Conservation (phyloP, 140 eudicot genomes). For the Oenanthe javanica region DNA sequence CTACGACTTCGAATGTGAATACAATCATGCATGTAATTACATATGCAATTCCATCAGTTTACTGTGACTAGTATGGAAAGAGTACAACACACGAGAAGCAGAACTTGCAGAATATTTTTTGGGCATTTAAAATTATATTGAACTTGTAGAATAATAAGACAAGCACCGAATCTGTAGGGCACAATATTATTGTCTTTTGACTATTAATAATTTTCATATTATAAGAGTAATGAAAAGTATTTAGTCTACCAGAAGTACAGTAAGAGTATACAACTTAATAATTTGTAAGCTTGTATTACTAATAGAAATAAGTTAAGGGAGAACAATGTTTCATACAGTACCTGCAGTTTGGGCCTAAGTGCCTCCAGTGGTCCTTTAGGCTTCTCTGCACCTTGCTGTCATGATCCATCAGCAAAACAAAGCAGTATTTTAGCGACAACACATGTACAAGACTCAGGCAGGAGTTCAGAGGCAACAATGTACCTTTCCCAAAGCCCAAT, state of each 20-base stretch:
- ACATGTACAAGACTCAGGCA: conserved; percentile 9
- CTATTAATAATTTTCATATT: not conserved
- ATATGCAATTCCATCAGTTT: not conserved
- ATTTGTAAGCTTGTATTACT: too few relatives aligned
- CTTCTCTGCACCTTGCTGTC: conserved; percentile 93
- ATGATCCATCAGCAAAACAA: conserved; percentile 6
- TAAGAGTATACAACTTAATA: not conserved
- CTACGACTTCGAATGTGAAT: not conserved
- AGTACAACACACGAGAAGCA: not conserved
- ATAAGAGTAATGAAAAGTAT: not conserved
- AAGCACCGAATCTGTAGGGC: not conserved
- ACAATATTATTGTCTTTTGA: not conserved
- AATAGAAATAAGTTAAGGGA: not conserved
- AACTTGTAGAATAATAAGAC: not conserved
- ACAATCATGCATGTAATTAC: not conserved
- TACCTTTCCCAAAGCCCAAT: conserved; percentile 99
- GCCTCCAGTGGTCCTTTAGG: conserved; percentile 99
- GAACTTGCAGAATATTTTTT: not conserved
- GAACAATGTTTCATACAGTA: conserved; percentile 14
- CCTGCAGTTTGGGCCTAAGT: conserved; percentile 95
- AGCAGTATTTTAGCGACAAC: not conserved
- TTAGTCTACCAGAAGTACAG: not conserved
- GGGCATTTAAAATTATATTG: not conserved
- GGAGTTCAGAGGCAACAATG: conserved; percentile 4
- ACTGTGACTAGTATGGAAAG: not conserved